Evolutionary conservation across 495 filamentous ascomycete genomes (phyloP).

Genomic region (Ascodesmis nigricans): DNA sequence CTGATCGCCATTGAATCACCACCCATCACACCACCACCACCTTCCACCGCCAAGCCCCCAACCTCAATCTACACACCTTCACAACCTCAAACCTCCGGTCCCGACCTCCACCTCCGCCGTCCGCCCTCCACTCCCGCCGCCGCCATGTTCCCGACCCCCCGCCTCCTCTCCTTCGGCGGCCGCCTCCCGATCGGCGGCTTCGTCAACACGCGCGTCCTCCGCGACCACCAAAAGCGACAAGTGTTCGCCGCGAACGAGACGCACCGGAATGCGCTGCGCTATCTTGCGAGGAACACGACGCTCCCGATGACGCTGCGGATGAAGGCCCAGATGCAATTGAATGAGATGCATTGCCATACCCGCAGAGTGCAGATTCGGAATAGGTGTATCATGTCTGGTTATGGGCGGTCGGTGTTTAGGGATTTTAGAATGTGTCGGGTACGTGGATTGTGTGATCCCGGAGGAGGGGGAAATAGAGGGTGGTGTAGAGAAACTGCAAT

Average conservation of each 20-base stretch:
- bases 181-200: slow-evolving; percentile 60
- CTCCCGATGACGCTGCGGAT: slow-evolving; percentile 61
- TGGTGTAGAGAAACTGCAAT: background rate
- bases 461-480: background rate
- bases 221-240: slow-evolving; percentile 89
- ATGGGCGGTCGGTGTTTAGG: slow-evolving; percentile 59
- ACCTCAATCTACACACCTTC: too few relatives aligned
- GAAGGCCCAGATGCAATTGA: slow-evolving; percentile 75
- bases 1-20: too few relatives aligned
- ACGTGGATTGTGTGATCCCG: slow-evolving; percentile 22
- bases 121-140: too few relatives aligned
- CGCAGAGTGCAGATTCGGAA: slow-evolving; percentile 82
- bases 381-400: slow-evolving; percentile 73
- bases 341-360: slow-evolving; percentile 88
- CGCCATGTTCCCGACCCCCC: slow-evolving; percentile 12
- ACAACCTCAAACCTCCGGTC: too few relatives aligned
- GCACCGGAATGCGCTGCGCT: slow-evolving; percentile 70
- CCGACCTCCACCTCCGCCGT: too few relatives aligned
- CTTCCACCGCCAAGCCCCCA: too few relatives aligned
- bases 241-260: slow-evolving; percentile 63
- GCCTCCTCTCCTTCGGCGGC: slow-evolving; percentile 6
- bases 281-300: slow-evolving; percentile 67
- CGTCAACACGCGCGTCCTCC: slow-evolving; percentile 59
- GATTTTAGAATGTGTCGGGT: slow-evolving; percentile 85
- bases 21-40: too few relatives aligned